Base-by-base conservation (phyloP, 2,329 filamentous ascomycete species). In the Penicillium hordei region DNA sequence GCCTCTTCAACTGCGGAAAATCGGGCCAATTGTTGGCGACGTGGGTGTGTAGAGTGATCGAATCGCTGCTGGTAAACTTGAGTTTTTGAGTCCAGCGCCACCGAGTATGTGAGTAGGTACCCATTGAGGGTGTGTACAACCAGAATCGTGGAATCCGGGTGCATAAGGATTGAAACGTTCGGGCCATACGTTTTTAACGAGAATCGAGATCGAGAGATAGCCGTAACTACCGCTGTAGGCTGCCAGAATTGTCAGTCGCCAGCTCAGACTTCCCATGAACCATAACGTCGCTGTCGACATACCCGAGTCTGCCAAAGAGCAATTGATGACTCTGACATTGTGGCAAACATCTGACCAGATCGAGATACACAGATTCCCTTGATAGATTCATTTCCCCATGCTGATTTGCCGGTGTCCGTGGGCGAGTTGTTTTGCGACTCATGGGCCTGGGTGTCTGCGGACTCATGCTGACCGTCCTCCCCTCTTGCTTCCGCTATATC, bases 261-360 rank as follows among this genome's bases (percentile, higher is more conserved):
- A 63, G 63, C 60, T 29, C 60, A 44, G 48, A 56, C 43, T 13
- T 21, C 19, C 15, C 23, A 31, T 23, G 45, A 58, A 31, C 42
- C n/a, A 43, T 48, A 54, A 59, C 34, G 54, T 48, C 19, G 43
- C 7, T 43, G 21, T 48, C 48, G 46, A 68, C 81, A 59, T 82
- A 92, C 91, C 83, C 93, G 93, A 55, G 91, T 93, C 78, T 99
- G 94, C 94, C 94, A 99, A 65, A 99, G 83, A n/a, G 90, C 91
- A 73, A 99, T 86, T 13, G 90, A 89, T 2, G 90, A 90, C 5
- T 84, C 79, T 0, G 93, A 97, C 70, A 97, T 91, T 46, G 91
- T 91, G 51, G 90, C 90, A 76, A 99, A 97, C 60, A 89, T 78
- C 68, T 93, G 89, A 40, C 93, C 93, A 55, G 84, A 88, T 44